Evolutionary conservation across 495 filamentous ascomycete genomes (phyloP), one percentile per base, ranked within the genome.

Genomic region (Penicillium tannophilum): DNA sequence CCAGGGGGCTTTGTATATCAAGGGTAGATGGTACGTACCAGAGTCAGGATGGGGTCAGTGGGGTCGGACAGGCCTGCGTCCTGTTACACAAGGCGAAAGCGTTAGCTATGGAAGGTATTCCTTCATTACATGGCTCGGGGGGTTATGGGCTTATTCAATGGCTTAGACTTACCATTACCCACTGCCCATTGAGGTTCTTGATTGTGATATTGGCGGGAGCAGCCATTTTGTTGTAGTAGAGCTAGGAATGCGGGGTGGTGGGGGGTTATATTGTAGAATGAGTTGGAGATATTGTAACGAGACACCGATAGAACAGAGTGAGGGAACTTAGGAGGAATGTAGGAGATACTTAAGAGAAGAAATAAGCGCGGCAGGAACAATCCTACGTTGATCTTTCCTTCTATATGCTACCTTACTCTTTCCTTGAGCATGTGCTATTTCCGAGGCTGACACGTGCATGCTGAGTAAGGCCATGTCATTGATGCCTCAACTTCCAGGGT

Each of bases 1-100:
- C 20, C 16, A n/a, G 19, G 28, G 6, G 6, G 0, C 28, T 7
- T 28, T 28, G 28, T 7, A 28, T 4, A n/a, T 17, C 31, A 58
- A 23, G 35, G 43, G 52, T 52, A 58, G 23, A 55, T 62, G 45
- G 52, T 14, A 60, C 61, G 33, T 80, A 86, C 83, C 69, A 94
- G 79, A 36, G 81, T 67, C 45, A 97, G 88, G 57, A 90, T 80
- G 8, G 88, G 77, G 61, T 94, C 90, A 41, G 84, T 77, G 65
- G 82, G 76, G 71, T 86, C 83, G 63, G 90, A 93, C 66, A 91
- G 83, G 63, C 81, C 78, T 71, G 93, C 89, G 80, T 95, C 92
- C 91, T 94, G 68, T 62, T 55, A 54, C 31, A 59, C 30, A 52
- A n/a, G 11, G 50, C n/a, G 52, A 45, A 7, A 24, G 2, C 20